These are phyloP conservation scores for Delonix regia DNA, from an alignment of 306 rosid species.

Conservation along the genomic window DNA sequence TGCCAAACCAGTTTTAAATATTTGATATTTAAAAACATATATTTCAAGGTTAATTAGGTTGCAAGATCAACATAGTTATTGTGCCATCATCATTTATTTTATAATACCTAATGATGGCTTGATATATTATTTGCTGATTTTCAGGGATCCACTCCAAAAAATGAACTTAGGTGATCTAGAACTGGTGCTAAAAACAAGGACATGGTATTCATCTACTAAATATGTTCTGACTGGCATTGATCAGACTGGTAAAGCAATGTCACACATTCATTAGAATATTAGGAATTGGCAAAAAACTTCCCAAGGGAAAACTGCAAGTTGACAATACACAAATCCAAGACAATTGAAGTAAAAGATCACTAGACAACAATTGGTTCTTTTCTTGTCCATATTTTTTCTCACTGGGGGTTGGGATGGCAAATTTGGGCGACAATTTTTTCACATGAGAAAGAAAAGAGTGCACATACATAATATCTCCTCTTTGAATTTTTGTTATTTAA, in stretches of 20 bases:
- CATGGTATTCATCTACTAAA: background rate
- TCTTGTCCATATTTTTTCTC: background rate
- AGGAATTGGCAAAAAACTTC: background rate
- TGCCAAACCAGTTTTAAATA: background rate
- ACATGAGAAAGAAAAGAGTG: background rate
- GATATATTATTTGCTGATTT: conserved; percentile 18
- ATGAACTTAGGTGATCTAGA: conserved; percentile 4
- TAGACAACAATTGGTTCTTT: background rate
- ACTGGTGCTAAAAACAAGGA: background rate
- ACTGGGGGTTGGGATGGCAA: background rate
- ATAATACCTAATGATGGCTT: background rate
- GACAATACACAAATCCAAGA: background rate
- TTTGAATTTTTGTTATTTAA: background rate
- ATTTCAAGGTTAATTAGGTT: background rate
- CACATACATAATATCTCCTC: conserved; percentile 8
- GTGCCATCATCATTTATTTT: conserved; percentile 12
- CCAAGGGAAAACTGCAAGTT: background rate
- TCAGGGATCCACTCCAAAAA: conserved; percentile 14
- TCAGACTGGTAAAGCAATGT: background rate
- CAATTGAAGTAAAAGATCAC: background rate
- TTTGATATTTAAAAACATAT: conserved; percentile 22
- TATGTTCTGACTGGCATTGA: conserved; percentile 12
- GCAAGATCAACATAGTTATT: background rate
- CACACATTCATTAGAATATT: background rate
- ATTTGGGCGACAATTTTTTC: background rate